Base-by-base conservation (phyloP, 345 rosid genomes). In the Erysimum cheiranthoides region DNA sequence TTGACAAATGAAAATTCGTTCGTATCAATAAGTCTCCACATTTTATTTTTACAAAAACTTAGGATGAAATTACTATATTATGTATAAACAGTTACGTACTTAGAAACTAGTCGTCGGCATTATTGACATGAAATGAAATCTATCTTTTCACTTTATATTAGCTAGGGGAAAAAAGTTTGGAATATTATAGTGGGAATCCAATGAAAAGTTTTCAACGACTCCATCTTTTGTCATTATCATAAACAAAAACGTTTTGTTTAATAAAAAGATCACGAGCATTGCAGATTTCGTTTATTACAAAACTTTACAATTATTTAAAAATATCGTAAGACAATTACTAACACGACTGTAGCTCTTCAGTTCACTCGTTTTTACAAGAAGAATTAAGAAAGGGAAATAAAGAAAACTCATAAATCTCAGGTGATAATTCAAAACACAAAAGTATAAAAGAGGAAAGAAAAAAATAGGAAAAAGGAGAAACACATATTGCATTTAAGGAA, bases 1-100 rank as follows among this genome's bases (percentile, higher is more conserved):
- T 85, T 70, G 39, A 75, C 78, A 76, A 77, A 59, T 79, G 78
- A 66, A 51, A 73, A 65, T 66, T 73, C 35, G 50, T 47, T 58
- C 31, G 28, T 14, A 56, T 71, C 59, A 45, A 70, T 18, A 30
- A 36, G 46, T 38, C 10, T 77, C 18, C 17, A 60, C 62, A 68
- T 50, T 68, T 68, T 68, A 21, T 42, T 67, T 14, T 31, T 17
- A 10, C 34, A 60, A 31, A 40, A 49, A 27, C 11, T 50, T 49
- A 18, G 28, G 17, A 14, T 39, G 10, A 68, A 70, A 52, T 47
- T 64, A 39, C 66, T 76, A 13, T 70, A 35, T 27, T 25, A 49
- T 64, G 72, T 71, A 38, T 36, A 70, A 54, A 56, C 36, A 28
- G 25, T 49, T 71, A 53, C n/a, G 16, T 49, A 57, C 56, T 66